Evolutionary conservation across 768 basidiomycete species (phyloP), one percentile per base, ranked within the genome.

Genomic region (Cubamyces sp.): DNA sequence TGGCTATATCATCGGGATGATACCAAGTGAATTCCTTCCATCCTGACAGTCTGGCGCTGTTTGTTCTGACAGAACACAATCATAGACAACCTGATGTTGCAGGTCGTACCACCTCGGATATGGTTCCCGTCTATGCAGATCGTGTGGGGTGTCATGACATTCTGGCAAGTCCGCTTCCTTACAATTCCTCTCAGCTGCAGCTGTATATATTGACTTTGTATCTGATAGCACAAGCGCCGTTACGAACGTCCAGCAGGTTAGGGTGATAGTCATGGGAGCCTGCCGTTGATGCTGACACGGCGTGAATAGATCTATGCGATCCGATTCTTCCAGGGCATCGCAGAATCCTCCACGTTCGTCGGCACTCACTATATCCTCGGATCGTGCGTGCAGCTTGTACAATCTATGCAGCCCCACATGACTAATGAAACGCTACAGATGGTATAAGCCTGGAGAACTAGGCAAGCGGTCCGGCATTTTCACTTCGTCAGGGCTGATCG

Each of bases 261-360:
- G 64, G 16, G 50, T 16, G 52, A 15, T 12, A 23, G 60, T n/a
- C 25, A 21, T 0, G 19, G 16, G 18, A 19, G 21, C 18, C 3
- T 7, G 43, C 47, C 26, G 14, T 12, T 48, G 47, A 48, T 25
- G 23, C 7, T 25, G 1, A 15, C 47, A 26, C 12, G 11, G 3
- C 3, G 5, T 26, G 23, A n/a, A 2, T 28, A 87, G 86, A 75
- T 91, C 53, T 88, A 86, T 71, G 86, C 78, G 28, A 87, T 91
- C 62, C 81, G 88, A 9, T 90, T 91, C 70, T 81, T 90, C 57
- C 88, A 89, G 72, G 90, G 87, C 23, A 77, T 90, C 59, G 82
- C 85, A 7, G 90, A 91, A 72, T 82, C 88, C 0, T 89, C 88
- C 8, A 91, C 88, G 1, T 92, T 91, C 71, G 87, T 87, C 26